Evolutionary conservation across 495 filamentous ascomycete species (phyloP).

Genomic region (Letharia columbiana): DNA sequence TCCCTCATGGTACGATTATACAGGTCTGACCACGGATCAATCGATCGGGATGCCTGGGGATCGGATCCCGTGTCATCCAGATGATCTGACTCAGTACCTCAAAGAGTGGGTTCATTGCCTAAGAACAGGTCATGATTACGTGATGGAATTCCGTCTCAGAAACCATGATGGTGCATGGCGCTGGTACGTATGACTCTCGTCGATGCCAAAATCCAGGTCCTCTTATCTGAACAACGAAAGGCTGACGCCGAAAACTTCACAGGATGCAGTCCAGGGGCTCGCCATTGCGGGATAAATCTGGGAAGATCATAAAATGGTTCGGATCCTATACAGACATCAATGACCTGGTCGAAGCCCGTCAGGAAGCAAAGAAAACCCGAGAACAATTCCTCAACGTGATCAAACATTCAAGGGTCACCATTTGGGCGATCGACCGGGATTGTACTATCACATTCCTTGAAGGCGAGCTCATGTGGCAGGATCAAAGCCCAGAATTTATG

Average conservation of each 20-base stretch:
- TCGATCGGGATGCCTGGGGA: conserved; percentile 32
- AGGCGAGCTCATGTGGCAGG: conserved; percentile 49
- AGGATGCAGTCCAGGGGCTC: conserved; percentile 58
- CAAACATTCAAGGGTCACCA: conserved; percentile 54
- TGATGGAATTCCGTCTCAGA: conserved; percentile 57
- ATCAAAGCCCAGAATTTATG: conserved; percentile 27
- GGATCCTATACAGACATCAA: conserved; percentile 36
- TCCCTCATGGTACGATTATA: conserved; percentile 62
- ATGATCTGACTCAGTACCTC: conserved; percentile 46
- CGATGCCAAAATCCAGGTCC: background rate
- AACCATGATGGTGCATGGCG: conserved; percentile 55
- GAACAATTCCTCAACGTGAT: conserved; percentile 61
- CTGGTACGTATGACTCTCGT: conserved; percentile 29
- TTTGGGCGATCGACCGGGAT: conserved; percentile 56
- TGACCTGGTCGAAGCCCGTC: conserved; percentile 47
- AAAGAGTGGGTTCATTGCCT: conserved; percentile 50
- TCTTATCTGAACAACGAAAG: background rate
- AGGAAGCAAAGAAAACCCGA: conserved; percentile 48
- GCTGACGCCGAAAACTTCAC: background rate
- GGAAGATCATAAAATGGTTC: conserved; percentile 63
- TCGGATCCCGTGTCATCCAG: conserved; percentile 42
- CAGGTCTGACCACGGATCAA: conserved; percentile 49
- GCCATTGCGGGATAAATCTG: conserved; percentile 52
- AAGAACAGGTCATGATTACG: conserved; percentile 54
- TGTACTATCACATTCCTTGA: conserved; percentile 53